These are phyloP conservation scores for Citrullus amarus DNA, from an alignment of 306 rosid species.

Conservation along the genomic window DNA sequence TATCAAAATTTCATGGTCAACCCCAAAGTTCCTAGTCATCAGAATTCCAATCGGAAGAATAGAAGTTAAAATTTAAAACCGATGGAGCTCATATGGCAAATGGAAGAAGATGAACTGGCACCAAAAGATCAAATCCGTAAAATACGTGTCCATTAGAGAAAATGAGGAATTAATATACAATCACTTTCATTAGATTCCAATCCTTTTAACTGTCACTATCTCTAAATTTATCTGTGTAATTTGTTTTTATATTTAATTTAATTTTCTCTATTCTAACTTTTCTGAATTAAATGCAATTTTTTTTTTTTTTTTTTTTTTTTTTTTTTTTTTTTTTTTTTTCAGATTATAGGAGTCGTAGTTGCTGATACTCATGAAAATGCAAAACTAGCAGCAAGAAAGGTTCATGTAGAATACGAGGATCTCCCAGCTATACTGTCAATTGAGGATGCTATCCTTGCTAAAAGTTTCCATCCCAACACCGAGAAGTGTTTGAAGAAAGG, in stretches of 20 bases:
- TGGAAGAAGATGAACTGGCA: background rate
- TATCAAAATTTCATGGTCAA: background rate
- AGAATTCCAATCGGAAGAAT: background rate
- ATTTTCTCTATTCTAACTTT: background rate
- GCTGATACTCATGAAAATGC: conserved; percentile 97
- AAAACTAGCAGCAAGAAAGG: conserved; percentile 61
- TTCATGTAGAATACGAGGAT: conserved; percentile 65
- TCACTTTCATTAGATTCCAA: background rate
- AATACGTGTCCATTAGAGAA: background rate
- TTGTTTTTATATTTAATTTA: background rate
- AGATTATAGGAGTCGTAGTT: conserved; percentile 86
- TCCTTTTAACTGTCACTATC: background rate
- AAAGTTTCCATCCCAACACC: conserved; percentile 64
- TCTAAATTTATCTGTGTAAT: background rate
- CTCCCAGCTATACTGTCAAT: conserved; percentile 75
- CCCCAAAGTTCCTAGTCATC: background rate
- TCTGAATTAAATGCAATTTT: conserved; percentile 4
- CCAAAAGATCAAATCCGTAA: background rate
- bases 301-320: conserved; percentile 16
- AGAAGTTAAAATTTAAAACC: background rate
- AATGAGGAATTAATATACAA: background rate
- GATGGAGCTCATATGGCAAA: background rate
- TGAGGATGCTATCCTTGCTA: conserved; percentile 70
- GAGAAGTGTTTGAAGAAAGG: conserved; percentile 62
- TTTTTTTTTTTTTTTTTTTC: conserved; percentile 21